phyloP scores from a whole-genome alignment of 2,329 filamentous ascomycete species.

The Fusarium verrucosum region DNA sequence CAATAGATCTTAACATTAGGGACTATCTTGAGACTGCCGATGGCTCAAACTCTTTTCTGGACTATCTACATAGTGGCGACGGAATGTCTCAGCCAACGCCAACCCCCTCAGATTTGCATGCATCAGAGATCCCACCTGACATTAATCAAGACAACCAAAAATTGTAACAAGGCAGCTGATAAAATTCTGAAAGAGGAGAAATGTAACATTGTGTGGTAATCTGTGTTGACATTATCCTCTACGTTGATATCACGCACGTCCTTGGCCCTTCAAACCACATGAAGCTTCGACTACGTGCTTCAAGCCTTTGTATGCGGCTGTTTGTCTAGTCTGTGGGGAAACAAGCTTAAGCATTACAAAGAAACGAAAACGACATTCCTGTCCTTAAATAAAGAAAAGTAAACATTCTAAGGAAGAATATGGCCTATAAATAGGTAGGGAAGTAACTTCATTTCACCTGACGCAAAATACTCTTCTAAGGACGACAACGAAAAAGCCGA shows the following conservation, averaged over 20 bases:
- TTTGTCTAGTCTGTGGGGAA: constrained; percentile 11
- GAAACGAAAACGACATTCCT: constrained; percentile 1
- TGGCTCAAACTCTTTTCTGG: neutral
- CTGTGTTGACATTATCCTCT: neutral
- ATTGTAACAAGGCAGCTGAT: constrained; percentile 15
- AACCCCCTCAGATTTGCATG: constrained; percentile 6
- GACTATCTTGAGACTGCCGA: neutral
- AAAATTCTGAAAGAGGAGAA: constrained; percentile 26
- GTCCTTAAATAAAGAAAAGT: neutral
- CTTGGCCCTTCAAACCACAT: neutral
- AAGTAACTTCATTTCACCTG: neutral
- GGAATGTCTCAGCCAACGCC: constrained; percentile 11
- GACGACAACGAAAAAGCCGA: too few relatives aligned
- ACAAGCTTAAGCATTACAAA: neutral
- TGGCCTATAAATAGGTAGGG: constrained; percentile 6
- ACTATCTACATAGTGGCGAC: neutral
- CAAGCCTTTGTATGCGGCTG: neutral
- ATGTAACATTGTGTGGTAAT: constrained; percentile 25
- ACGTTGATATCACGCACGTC: neutral
- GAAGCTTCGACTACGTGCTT: neutral
- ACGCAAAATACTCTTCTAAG: too few relatives aligned
- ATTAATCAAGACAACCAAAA: constrained; percentile 3
- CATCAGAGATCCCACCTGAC: constrained; percentile 8
- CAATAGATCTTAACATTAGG: neutral
- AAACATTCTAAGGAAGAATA: neutral